Conservation (phyloP, 306 rosid genomes). For the Vigna hirtella region DNA sequence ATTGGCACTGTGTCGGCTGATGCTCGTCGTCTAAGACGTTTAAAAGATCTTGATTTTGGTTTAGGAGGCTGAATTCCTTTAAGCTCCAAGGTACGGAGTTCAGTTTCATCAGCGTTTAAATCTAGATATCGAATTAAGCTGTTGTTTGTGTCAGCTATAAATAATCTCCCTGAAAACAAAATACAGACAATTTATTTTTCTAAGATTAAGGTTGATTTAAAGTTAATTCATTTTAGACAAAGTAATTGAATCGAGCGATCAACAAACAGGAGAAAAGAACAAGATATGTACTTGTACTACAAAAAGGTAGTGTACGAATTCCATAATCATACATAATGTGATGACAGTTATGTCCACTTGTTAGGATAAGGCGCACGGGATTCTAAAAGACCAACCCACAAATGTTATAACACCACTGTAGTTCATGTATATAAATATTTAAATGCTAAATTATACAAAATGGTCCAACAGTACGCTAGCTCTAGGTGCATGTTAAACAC, state of each 20-base stretch:
- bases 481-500: too few relatives aligned
- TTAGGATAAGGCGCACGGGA: too few relatives aligned
- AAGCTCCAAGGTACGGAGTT: conserved; percentile 77
- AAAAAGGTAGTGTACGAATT: conserved; percentile 8
- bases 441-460: too few relatives aligned
- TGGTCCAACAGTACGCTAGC: too few relatives aligned
- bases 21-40: conserved; percentile 81
- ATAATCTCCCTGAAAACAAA: conserved; percentile 71
- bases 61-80: conserved; percentile 89
- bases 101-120: conserved; percentile 55
- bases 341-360: neutral
- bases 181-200: conserved; percentile 9
- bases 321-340: conserved; percentile 11
- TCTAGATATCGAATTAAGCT: conserved; percentile 85
- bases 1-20: conserved; percentile 76
- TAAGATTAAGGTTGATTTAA: conserved; percentile 21
- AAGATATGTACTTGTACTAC: conserved; percentile 31
- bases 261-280: conserved; percentile 28
- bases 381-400: too few relatives aligned
- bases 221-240: neutral
- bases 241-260: conserved; percentile 35
- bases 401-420: neutral
- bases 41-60: conserved; percentile 61
- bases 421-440: conserved; percentile 3
- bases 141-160: conserved; percentile 94